Base-by-base conservation (phyloP, 108 stramenopile species). In the Nitzschia putrida region DNA sequence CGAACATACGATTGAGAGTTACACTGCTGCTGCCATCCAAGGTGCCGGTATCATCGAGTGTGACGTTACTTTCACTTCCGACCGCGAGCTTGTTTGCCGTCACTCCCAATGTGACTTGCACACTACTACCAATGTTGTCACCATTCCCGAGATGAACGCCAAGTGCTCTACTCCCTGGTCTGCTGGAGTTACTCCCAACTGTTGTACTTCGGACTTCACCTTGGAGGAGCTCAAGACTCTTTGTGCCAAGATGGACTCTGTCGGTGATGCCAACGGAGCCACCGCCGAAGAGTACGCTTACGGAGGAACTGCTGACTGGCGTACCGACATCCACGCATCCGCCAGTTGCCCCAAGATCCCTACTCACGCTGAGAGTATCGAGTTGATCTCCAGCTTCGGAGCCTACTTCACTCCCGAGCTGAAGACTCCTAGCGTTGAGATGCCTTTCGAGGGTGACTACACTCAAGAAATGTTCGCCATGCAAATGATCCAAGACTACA, bases 1-100 rank as follows among this genome's bases (percentile, higher is more conserved):
- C 11, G 87, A 88, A 43, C 87, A 88, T 70, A 88, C 87, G 10
- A 4, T 71, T 21, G 74, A 66, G 13, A 59, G 41, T 14, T 66
- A 84, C 83, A 74, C 82, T 57, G 84, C 84, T 14, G 84, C 78
- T 18, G 70, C 74, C 8, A 4, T 76, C 0, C 57, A 61, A 60
- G 89, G 89, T 47, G 86, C 89, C 18, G 89, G 89, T 11, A 77
- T 91, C 51, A 77, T 91, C 29, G 89, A 91, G 68, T 91, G 89
- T 61, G 89, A 91, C 72, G 89, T 91, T 23, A 91, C 85, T 14
- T 87, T 91, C 66, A 91, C 89, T 22, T 85, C 79, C 45, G 89
- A 91, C 41, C 68, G 54, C 1, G 61, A 86, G 57, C 80, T 91
- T 13, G 60, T 88, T 38, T 91, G 89, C 49, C 85, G 89, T 47